Conservation (phyloP, 164 flowering plant genomes). For the Nymphaea thermarum region DNA sequence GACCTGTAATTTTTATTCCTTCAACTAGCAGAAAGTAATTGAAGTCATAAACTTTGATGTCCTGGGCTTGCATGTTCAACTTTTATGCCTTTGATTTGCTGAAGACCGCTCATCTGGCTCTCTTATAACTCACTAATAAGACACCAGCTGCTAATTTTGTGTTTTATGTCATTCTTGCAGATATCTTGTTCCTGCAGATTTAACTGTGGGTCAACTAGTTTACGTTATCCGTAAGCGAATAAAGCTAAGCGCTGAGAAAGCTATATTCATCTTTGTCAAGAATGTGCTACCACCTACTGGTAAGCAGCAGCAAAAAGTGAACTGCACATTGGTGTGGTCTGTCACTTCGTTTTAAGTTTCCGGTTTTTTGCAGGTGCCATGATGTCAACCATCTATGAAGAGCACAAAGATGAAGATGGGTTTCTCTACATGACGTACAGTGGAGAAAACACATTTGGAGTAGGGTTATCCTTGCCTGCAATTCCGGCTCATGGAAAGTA, state of each 20-base stretch:
- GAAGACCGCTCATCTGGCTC: no score
- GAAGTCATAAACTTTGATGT: no score
- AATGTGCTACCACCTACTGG: conserved; percentile 77
- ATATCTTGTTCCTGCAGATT: conserved; percentile 83
- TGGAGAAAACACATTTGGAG: conserved; percentile 89
- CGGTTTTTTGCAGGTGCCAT: conserved; percentile 33
- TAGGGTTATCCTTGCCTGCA: no score
- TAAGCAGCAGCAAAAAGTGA: conserved; percentile 10
- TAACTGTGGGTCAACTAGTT: conserved; percentile 81
- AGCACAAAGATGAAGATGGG: conserved; percentile 86
- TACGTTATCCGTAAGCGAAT: conserved; percentile 89
- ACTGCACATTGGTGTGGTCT: no score
- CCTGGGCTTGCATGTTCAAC: no score
- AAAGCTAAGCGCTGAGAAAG: conserved; percentile 71
- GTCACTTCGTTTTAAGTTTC: no score
- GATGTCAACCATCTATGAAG: conserved; percentile 77
- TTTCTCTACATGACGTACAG: conserved; percentile 87
- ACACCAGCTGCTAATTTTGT: neutral
- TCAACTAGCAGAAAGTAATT: no score
- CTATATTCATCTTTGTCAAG: conserved; percentile 74
- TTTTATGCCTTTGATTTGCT: no score
- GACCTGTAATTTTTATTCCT: no score
- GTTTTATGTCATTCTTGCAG: conserved; percentile 24
- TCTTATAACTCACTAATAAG: no score
- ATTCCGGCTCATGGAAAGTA: no score